A percentile compares a stretch with the other conserved stretches of the same genome.
phyloP scores from a whole-genome alignment of 148 eudicot genomes.

The Rhododendron williamsianum region DNA sequence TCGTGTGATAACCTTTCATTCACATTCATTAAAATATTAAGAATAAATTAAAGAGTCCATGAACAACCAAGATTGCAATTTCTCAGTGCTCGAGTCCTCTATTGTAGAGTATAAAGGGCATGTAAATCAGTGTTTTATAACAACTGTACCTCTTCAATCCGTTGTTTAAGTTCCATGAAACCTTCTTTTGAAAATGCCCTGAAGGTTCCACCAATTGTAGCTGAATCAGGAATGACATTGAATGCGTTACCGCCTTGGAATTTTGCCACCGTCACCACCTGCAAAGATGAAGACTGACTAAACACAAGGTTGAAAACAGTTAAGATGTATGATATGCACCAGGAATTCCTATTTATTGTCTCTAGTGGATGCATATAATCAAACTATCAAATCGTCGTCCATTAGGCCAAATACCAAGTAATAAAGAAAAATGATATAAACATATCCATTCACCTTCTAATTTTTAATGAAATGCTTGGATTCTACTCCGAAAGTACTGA shows the following conservation, averaged over 20 bases:
- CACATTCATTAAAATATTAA: neutral
- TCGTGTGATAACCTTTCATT: constrained; percentile 47
- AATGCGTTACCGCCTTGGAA: constrained; percentile 72
- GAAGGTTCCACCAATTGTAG: constrained; percentile 67
- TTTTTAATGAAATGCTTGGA: neutral
- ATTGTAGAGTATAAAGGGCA: neutral
- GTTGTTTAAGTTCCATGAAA: constrained; percentile 36
- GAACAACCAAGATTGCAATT: neutral
- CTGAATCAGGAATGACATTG: constrained; percentile 71
- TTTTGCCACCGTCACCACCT: constrained; percentile 63
- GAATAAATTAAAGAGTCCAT: neutral
- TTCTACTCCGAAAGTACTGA: neutral
- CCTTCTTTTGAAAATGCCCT: constrained; percentile 48
- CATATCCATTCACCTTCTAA: neutral
- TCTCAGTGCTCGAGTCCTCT: neutral
- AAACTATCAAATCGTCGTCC: neutral
- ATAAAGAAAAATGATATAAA: neutral
- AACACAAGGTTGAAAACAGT: neutral
- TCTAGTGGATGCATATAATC: neutral
- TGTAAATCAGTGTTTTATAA: neutral
- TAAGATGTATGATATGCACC: neutral
- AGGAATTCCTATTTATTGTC: neutral
- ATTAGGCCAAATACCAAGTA: no score
- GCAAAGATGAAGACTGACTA: constrained; percentile 3
- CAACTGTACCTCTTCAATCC: constrained; percentile 56